Conservation (phyloP, 345 rosid genomes). For the Eucalyptus urophylla region DNA sequence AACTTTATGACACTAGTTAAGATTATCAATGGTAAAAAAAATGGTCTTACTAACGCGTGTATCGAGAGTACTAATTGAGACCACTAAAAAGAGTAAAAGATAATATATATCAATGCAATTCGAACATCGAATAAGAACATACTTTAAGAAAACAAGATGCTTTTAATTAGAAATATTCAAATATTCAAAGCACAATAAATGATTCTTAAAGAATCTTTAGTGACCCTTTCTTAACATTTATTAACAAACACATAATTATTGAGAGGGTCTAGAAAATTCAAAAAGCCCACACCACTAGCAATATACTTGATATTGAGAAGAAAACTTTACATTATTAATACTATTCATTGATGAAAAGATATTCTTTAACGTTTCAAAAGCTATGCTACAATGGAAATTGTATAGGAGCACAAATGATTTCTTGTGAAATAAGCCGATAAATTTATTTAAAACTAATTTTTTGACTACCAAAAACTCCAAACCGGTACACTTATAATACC, state of each 20-base stretch:
- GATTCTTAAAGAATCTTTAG: background rate
- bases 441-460: too few relatives aligned
- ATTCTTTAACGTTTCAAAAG: background rate
- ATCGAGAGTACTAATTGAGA: background rate
- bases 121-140: background rate
- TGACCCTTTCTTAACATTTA: background rate
- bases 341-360: background rate
- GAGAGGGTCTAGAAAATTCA: background rate
- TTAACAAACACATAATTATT: background rate
- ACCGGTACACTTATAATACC: rapidly evolving
- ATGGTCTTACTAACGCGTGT: background rate
- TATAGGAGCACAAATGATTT: background rate
- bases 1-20: background rate
- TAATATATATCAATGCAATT: background rate
- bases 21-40: background rate
- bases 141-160: background rate
- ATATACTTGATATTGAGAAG: background rate
- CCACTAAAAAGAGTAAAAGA: background rate
- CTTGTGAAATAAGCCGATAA: background rate
- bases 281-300: background rate
- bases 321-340: background rate
- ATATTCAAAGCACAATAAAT: background rate
- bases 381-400: background rate
- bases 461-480: rapidly evolving
- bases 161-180: background rate